phyloP scores from a whole-genome alignment of 805 yeast species.

The Barnettozyma siamensis region DNA sequence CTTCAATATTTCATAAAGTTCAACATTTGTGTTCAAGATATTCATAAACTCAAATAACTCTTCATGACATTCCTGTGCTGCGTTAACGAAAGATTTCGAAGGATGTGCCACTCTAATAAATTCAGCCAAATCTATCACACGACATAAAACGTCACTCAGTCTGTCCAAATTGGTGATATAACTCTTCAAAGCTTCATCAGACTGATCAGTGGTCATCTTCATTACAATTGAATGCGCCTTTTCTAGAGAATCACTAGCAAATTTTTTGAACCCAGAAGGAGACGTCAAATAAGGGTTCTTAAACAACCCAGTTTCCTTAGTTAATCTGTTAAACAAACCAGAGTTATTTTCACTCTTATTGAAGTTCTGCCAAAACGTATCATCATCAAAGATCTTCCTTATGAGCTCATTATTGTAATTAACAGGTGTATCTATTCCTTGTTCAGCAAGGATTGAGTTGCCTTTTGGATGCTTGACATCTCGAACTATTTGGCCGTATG shows the following conservation, averaged over 20 bases:
- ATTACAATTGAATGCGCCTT: conserved; percentile 60
- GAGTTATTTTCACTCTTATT: conserved; percentile 26
- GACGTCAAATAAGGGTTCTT: conserved; percentile 61
- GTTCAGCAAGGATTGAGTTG: not conserved
- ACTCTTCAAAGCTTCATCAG: conserved; percentile 36
- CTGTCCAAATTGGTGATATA: conserved; percentile 72
- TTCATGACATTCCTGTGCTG: conserved; percentile 86
- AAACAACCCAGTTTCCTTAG: conserved; percentile 59
- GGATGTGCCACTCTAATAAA: conserved; percentile 90
- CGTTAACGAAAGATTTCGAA: conserved; percentile 55
- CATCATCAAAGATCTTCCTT: conserved; percentile 55
- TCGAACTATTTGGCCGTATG: not conserved
- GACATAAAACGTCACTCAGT: conserved; percentile 80
- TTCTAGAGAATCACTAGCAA: conserved; percentile 57
- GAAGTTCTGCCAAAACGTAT: conserved; percentile 47
- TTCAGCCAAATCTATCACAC: conserved; percentile 91
- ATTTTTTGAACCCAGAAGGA: conserved; percentile 66
- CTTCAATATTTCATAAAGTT: conserved; percentile 55
- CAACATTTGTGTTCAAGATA: conserved; percentile 76
- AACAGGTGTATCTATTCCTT: conserved; percentile 6
- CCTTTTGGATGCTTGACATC: not conserved
- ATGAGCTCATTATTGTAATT: conserved; percentile 27
- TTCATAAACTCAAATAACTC: conserved; percentile 92
- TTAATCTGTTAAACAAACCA: conserved; percentile 8
- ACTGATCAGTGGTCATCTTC: conserved; percentile 44